Evolutionary conservation across 352 stramenopile genomes (phyloP).

Genomic region (Elongisporangium anandrum): DNA sequence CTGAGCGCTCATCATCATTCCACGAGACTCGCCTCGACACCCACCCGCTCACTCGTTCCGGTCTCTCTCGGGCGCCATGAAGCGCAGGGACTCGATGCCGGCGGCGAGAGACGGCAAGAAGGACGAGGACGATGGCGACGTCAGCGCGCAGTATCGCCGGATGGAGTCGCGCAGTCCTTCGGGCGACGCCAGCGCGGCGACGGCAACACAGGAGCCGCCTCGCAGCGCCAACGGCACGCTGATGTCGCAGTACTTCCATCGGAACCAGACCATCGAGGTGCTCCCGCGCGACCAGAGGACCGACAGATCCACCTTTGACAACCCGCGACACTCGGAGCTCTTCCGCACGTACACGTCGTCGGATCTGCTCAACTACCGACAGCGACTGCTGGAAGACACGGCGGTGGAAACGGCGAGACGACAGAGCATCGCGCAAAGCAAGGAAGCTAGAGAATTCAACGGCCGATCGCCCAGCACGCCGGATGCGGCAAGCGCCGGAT

Average conservation of each 20-base stretch:
- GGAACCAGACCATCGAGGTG: slow-evolving; percentile 74
- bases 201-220: slow-evolving; percentile 9
- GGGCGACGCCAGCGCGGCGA: neutral
- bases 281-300: slow-evolving; percentile 26
- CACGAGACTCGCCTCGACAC: neutral
- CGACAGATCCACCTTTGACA: slow-evolving; percentile 24
- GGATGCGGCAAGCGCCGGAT: neutral
- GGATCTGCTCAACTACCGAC: slow-evolving; percentile 51
- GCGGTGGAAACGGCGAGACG: slow-evolving; percentile 6
- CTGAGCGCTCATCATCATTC: neutral
- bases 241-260: slow-evolving; percentile 44
- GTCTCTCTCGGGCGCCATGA: slow-evolving; percentile 11
- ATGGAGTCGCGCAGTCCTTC: slow-evolving; percentile 10
- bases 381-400: slow-evolving; percentile 50
- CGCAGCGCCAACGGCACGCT: slow-evolving; percentile 12
- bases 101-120: slow-evolving; percentile 10
- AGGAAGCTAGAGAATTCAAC: neutral
- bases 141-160: slow-evolving; percentile 20
- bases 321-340: slow-evolving; percentile 52
- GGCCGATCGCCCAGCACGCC: neutral
- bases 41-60: neutral
- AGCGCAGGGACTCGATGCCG: slow-evolving; percentile 11
- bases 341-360: slow-evolving; percentile 72
- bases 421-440: neutral
- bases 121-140: slow-evolving; percentile 10